Base-by-base conservation (phyloP, 1,284 basidiomycete genomes). In the Testicularia cyperi region DNA sequence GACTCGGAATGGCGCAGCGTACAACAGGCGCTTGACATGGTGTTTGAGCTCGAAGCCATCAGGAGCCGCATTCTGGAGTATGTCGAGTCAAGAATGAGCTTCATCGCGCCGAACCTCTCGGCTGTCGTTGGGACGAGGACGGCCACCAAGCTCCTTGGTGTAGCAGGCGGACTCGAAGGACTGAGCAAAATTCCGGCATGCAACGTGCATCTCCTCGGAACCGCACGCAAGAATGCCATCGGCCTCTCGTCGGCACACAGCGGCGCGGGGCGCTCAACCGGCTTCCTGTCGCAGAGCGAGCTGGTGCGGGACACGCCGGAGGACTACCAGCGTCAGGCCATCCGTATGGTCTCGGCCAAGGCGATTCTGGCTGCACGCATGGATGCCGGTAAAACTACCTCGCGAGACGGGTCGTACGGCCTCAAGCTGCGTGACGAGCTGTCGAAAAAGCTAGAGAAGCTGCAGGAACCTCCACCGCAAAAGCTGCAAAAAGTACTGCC, bases 21-120 rank as follows among this genome's bases (percentile, higher is more conserved):
- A 1, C 82, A 88, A 65, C 83, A 84, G 32, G 94, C 94, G 3
- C 90, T 90, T 72, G 86, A 88, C 62, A 84, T 96, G 44, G 90
- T 91, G 6, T 87, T 88, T 68, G 83, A 87, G 44, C 80, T 99
- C 20, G 89, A 96, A 69, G 86, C 88, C 58, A 88, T 89, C 1
- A 84, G 92, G 37, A 88, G 88, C 79, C 48, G 47, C 85, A 98
- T 98, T 68, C 92, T 98, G 79, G 86, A 88, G 80, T 98, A 97
- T 82, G 95, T 99, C 77, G 94, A 95, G 81, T 95, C 91, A 72
- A 85, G 95, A 78, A 98, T 99, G 90, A 89, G 90, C 79, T 85
- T 92, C 41, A 87, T 99, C 70, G 92, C 94, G 54, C 95, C 95
- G 63, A 99, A 99, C 78, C 85, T 99, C 74, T 94, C 90, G 69